Evolutionary conservation across 352 stramenopile genomes (phyloP).

Genomic region (Peronosclerospora sorghi): DNA sequence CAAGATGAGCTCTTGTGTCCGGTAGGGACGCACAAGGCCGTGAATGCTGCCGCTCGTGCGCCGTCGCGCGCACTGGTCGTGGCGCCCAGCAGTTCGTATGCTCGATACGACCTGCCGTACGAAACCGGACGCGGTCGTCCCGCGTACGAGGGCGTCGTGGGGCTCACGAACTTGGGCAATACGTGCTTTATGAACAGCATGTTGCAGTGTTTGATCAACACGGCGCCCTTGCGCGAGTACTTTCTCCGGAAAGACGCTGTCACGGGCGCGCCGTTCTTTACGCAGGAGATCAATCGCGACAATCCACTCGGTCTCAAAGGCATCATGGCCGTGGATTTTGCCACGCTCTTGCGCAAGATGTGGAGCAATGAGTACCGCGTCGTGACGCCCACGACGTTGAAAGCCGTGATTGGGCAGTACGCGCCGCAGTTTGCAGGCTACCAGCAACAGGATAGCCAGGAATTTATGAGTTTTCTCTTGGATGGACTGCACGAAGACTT

Average conservation of each 20-base stretch:
- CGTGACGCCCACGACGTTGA: slow-evolving; percentile 65
- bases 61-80: slow-evolving; percentile 8
- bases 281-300: slow-evolving; percentile 87
- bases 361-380: slow-evolving; percentile 87
- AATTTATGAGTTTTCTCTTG: slow-evolving; percentile 88
- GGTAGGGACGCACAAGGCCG: slow-evolving; percentile 43
- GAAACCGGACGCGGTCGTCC: slow-evolving; percentile 43
- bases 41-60: slow-evolving; percentile 22
- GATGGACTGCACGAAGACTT: slow-evolving; percentile 89
- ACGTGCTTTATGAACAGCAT: slow-evolving; percentile 85
- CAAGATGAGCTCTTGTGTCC: slow-evolving; percentile 58
- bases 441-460: slow-evolving; percentile 87
- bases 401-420: slow-evolving; percentile 78
- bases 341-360: slow-evolving; percentile 87
- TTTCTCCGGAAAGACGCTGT: slow-evolving; percentile 82
- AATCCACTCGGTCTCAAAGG: slow-evolving; percentile 93
- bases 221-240: slow-evolving; percentile 87
- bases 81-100: slow-evolving; percentile 16
- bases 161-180: slow-evolving; percentile 65
- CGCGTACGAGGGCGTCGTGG: slow-evolving; percentile 52
- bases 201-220: slow-evolving; percentile 90
- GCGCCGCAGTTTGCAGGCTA: slow-evolving; percentile 84
- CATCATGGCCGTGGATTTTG: slow-evolving; percentile 93
- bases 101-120: slow-evolving; percentile 29
- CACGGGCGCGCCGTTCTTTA: slow-evolving; percentile 25